phyloP scores from a whole-genome alignment of 371 early-diverging fungal species.

The Zychaea mexicana region DNA sequence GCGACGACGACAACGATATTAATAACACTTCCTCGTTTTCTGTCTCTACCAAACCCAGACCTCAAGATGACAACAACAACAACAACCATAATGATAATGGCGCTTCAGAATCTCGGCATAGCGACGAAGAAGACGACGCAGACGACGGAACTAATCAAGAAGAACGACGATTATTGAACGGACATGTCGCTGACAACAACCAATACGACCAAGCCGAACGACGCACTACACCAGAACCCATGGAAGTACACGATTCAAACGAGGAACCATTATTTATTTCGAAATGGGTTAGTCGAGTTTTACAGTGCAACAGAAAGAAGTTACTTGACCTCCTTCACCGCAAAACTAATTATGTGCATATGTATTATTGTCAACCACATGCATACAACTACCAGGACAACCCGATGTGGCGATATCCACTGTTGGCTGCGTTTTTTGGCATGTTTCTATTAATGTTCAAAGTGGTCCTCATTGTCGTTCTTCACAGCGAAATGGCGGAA shows the following conservation, averaged over 20 bases:
- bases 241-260: background rate
- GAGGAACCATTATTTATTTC: background rate
- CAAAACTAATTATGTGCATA: no score
- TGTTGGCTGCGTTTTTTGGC: conserved; percentile 1
- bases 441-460: conserved; percentile 26
- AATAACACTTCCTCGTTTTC: background rate
- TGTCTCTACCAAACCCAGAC: background rate
- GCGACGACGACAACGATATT: background rate
- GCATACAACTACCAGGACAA: background rate
- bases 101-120: background rate
- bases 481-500: conserved; percentile 14
- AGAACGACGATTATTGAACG: background rate
- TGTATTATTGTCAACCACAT: no score
- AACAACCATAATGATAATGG: background rate
- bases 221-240: background rate
- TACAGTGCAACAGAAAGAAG: no score
- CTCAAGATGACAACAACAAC: background rate
- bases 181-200: background rate
- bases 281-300: background rate
- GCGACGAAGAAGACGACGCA: background rate
- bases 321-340: no score
- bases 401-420: conserved; percentile 11
- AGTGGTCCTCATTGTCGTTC: conserved; percentile 14
- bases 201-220: background rate
- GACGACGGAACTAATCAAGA: background rate